These are phyloP conservation scores for Dryadomyces quercivorus DNA, from an alignment of 2,329 filamentous ascomycete genomes.

Conservation along the genomic window DNA sequence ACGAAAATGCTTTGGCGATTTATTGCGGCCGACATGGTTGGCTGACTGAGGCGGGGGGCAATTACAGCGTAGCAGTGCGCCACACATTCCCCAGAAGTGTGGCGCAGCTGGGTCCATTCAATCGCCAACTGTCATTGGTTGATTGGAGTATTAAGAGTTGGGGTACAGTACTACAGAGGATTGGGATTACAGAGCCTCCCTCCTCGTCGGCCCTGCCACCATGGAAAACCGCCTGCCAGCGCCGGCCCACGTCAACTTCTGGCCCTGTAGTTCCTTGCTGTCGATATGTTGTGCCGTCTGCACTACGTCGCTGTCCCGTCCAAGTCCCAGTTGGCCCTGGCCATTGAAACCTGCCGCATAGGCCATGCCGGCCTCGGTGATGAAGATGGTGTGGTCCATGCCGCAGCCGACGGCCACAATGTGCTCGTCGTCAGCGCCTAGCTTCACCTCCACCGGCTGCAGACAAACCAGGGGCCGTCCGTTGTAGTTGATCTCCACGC, in stretches of 20 bases:
- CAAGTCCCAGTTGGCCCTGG: constrained; percentile 44
- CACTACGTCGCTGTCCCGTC: constrained; percentile 36
- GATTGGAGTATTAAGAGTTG: no score
- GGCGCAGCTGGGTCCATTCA: no score
- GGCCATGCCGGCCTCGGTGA: constrained; percentile 40
- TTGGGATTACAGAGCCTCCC: no score
- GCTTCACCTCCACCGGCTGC: constrained; percentile 40
- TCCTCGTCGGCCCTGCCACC: constrained; percentile 9
- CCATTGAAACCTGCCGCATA: constrained; percentile 52
- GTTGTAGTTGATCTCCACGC: neutral
- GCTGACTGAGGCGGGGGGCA: neutral
- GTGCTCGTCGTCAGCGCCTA: constrained; percentile 6
- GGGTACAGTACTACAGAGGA: no score
- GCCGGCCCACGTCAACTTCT: constrained; percentile 47
- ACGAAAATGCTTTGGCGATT: neutral
- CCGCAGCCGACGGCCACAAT: constrained; percentile 33
- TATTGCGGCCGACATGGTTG: neutral
- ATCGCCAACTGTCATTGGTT: no score
- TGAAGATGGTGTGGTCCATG: constrained; percentile 51
- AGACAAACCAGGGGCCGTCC: neutral
- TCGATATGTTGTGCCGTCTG: neutral
- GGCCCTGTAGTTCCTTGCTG: constrained; percentile 14
- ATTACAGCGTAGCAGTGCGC: no score
- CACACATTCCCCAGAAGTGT: no score
- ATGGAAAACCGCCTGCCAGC: constrained; percentile 47